Evolutionary conservation across 768 basidiomycete species (phyloP).

Genomic region (Trichaptum fuscoviolaceum): DNA sequence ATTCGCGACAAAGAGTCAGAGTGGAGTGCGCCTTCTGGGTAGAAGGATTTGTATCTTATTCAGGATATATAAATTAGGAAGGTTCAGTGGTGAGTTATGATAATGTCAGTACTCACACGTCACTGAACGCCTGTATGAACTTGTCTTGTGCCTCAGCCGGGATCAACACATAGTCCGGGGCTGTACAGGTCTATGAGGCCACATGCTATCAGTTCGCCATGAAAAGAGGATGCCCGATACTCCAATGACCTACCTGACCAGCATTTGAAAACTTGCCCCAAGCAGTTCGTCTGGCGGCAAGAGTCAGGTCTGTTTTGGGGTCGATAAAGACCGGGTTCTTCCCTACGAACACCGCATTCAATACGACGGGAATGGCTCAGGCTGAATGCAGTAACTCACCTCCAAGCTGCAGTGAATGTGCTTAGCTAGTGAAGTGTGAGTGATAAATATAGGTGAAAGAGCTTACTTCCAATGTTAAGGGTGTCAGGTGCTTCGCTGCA

Average conservation of each 20-base stretch:
- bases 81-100: background rate
- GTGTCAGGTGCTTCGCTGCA: slow-evolving; percentile 50
- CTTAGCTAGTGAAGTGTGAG: background rate
- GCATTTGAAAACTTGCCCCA: slow-evolving; percentile 22
- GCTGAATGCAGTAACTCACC: slow-evolving; percentile 20
- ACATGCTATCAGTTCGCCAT: background rate
- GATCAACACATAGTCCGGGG: slow-evolving; percentile 38
- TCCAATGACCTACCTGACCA: slow-evolving; percentile 16
- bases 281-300: slow-evolving; percentile 19
- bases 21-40: slow-evolving; percentile 44
- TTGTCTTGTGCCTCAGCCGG: slow-evolving; percentile 37
- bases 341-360: slow-evolving; percentile 8
- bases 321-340: slow-evolving; percentile 21
- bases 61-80: background rate
- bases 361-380: background rate
- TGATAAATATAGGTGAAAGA: background rate
- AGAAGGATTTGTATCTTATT: slow-evolving; percentile 37
- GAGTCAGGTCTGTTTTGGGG: slow-evolving; percentile 11
- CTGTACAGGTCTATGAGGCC: slow-evolving; percentile 17
- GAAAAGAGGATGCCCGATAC: background rate
- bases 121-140: slow-evolving; percentile 40
- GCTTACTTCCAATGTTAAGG: slow-evolving; percentile 51
- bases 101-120: slow-evolving; percentile 19
- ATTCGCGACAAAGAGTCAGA: slow-evolving; percentile 44
- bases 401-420: slow-evolving; percentile 39